phyloP scores from a whole-genome alignment of 208 protist genomes.

The Acanthamoeba divionensis region DNA sequence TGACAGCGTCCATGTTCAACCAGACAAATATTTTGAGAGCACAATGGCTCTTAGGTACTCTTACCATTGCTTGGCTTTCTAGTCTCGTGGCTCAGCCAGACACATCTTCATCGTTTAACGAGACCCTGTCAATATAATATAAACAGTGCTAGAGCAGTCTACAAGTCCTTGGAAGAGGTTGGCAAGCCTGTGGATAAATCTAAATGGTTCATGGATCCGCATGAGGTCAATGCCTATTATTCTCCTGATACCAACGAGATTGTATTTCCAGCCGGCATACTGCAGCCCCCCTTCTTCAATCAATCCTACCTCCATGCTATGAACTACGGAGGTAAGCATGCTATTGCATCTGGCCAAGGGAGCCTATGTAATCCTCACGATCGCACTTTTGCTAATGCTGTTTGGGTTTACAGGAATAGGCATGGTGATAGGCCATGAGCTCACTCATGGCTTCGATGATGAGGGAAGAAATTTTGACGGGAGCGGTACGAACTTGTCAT shows the following conservation, averaged over 20 bases:
- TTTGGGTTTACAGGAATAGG: no score
- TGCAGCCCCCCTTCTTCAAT: background rate
- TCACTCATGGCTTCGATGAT: conserved; percentile 47
- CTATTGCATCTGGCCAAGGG: no score
- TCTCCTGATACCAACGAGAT: conserved; percentile 22
- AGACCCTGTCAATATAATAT: no score
- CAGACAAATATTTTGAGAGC: background rate
- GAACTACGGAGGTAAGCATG: conserved; percentile 44
- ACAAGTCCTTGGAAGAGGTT: background rate
- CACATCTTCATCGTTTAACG: no score
- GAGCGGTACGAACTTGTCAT: background rate
- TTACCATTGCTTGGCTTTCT: no score
- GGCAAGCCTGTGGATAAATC: background rate
- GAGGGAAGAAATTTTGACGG: background rate
- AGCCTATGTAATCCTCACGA: no score
- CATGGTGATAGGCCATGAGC: conserved; percentile 49
- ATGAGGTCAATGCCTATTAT: conserved; percentile 44
- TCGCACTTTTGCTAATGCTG: no score
- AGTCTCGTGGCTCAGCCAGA: no score
- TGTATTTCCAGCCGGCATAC: conserved; percentile 48
- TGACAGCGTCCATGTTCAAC: background rate
- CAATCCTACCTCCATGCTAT: background rate
- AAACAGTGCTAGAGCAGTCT: no score
- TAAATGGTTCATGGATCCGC: conserved; percentile 17
- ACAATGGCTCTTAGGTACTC: background rate